Percentiles rank a stretch among this genome's conserved stretches.
Evolutionary conservation across 441 rosid species (phyloP).

Genomic region (Adansonia gregorii): DNA sequence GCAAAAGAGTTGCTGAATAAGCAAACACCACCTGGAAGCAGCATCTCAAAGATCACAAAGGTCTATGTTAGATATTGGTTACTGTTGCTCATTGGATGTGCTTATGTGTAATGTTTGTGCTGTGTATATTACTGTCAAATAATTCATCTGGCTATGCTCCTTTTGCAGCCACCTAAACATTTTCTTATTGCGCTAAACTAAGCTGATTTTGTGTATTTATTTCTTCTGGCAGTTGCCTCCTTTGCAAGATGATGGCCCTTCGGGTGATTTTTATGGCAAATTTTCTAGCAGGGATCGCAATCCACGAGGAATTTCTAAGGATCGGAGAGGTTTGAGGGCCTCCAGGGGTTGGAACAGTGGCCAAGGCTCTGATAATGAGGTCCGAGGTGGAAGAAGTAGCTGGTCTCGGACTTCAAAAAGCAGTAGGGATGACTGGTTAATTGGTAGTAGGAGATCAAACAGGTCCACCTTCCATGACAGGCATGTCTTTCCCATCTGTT

Average conservation of each 20-base stretch:
- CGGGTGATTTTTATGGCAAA: slow-evolving; percentile 80
- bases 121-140: background rate
- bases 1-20: slow-evolving; percentile 75
- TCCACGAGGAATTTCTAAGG: slow-evolving; percentile 34
- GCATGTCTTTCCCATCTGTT: slow-evolving; percentile 35
- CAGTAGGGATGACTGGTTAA: slow-evolving; percentile 75
- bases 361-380: slow-evolving; percentile 50
- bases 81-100: background rate
- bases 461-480: slow-evolving; percentile 65
- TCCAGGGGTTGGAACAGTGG: slow-evolving; percentile 68
- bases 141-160: background rate
- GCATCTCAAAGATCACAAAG: slow-evolving; percentile 74
- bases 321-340: slow-evolving; percentile 51
- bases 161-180: background rate
- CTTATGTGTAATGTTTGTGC: background rate
- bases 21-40: slow-evolving; percentile 82
- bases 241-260: slow-evolving; percentile 91
- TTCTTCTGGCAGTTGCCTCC: slow-evolving; percentile 68
- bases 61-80: slow-evolving; percentile 40
- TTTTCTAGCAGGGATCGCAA: slow-evolving; percentile 68
- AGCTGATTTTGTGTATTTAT: slow-evolving; percentile 18
- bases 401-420: slow-evolving; percentile 61
- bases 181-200: background rate
- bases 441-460: slow-evolving; percentile 67
- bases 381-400: slow-evolving; percentile 66